Conservation (phyloP, 2,329 filamentous ascomycete species). For the Sclerotinia trifoliorum region DNA sequence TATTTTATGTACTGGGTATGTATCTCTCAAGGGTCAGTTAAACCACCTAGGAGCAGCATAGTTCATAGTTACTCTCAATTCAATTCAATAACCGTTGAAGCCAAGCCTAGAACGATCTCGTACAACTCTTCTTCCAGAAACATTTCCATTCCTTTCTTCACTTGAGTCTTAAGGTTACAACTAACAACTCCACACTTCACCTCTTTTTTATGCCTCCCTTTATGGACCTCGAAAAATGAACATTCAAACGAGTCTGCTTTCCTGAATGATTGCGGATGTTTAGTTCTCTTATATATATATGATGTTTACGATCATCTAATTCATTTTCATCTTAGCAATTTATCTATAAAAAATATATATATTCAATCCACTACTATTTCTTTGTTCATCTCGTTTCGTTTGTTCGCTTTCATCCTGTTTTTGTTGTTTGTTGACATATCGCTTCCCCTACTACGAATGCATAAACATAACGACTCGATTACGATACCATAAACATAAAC, state of each 20-base stretch:
- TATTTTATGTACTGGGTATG: too few relatives aligned
- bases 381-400: background rate
- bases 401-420: constrained; percentile 9
- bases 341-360: constrained; percentile 4
- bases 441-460: constrained; percentile 12
- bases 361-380: background rate
- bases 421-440: constrained; percentile 20
- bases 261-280: constrained; percentile 1
- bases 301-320: background rate
- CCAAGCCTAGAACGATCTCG: background rate
- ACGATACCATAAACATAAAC: constrained; percentile 18
- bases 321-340: background rate
- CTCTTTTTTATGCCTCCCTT: background rate
- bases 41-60: background rate
- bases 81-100: background rate
- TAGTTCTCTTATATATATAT: background rate
- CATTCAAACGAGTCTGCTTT: background rate
- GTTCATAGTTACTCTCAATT: background rate
- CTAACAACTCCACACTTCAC: background rate
- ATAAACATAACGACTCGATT: background rate
- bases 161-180: background rate
- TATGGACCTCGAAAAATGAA: background rate
- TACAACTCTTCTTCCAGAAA: background rate
- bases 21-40: constrained; percentile 5
- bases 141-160: background rate